These are phyloP conservation scores for Singerocomus rubriflavus DNA, from an alignment of 1,284 basidiomycete genomes.

Conservation along the genomic window DNA sequence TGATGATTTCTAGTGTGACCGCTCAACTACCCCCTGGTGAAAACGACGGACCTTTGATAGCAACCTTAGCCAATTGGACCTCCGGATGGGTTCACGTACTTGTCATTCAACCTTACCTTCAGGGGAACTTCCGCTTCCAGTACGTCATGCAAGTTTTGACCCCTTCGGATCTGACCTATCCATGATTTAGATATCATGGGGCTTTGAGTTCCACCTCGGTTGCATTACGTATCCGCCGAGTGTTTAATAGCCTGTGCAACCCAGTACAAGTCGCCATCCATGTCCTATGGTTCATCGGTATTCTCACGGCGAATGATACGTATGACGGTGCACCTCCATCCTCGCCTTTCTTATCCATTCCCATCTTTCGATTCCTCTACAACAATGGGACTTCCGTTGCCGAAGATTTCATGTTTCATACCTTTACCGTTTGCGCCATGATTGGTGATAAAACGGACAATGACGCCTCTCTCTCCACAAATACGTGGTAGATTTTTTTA, in stretches of 20 bases:
- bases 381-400: conserved; percentile 26
- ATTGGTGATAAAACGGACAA: conserved; percentile 58
- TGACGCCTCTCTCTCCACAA: conserved; percentile 45
- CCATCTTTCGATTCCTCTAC: conserved; percentile 31
- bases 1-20: background rate
- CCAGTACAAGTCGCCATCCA: conserved; percentile 39
- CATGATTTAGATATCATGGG: conserved; percentile 21
- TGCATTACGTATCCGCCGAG: conserved; percentile 21
- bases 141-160: conserved; percentile 13
- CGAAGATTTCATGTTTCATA: conserved; percentile 36
- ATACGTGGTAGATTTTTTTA: conserved; percentile 38
- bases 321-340: conserved; percentile 1
- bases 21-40: background rate
- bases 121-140: conserved; percentile 22
- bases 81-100: conserved; percentile 29
- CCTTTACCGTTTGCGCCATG: conserved; percentile 47
- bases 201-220: conserved; percentile 5
- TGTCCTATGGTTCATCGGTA: conserved; percentile 49
- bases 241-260: conserved; percentile 22
- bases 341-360: conserved; percentile 27
- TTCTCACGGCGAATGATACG: conserved; percentile 15
- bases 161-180: conserved; percentile 1
- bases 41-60: conserved; percentile 8
- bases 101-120: conserved; percentile 24
- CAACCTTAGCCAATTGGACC: conserved; percentile 28